A percentile compares a stretch with the other conserved stretches of the same genome.
Conservation (phyloP, 208 protist species). For the Wallacemonas collosoma region DNA sequence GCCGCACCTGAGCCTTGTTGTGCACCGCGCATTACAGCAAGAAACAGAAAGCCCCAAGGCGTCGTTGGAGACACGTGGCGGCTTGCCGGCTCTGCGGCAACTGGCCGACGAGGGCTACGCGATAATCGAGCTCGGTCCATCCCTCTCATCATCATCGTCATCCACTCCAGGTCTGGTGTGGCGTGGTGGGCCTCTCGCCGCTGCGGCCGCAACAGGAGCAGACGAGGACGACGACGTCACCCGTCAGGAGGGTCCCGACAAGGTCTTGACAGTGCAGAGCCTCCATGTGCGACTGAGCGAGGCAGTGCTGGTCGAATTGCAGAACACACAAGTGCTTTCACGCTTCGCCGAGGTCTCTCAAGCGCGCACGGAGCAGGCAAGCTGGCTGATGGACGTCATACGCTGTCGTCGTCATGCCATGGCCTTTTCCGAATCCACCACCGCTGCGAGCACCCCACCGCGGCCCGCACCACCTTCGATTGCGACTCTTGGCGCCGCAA, state of each 20-base stretch:
- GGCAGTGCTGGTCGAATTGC: slow-evolving; percentile 11
- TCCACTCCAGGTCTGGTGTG: slow-evolving; percentile 3
- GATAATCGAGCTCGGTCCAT: neutral
- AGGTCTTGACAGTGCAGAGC: slow-evolving; percentile 1
- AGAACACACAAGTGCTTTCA: neutral
- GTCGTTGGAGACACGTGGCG: neutral
- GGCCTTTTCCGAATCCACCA: neutral
- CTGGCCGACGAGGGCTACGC: slow-evolving; percentile 15
- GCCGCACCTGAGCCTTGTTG: slow-evolving; percentile 11
- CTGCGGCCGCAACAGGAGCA: neutral
- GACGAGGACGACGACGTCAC: neutral
- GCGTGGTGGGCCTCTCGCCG: slow-evolving; percentile 4
- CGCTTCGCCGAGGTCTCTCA: slow-evolving; percentile 4
- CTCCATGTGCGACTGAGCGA: slow-evolving; percentile 11
- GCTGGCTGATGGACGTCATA: slow-evolving; percentile 14
- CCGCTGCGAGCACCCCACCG: no score
- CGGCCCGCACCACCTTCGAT: neutral
- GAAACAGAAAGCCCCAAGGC: neutral
- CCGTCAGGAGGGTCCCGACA: neutral
- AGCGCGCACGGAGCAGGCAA: slow-evolving; percentile 3
- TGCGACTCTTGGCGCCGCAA: neutral
- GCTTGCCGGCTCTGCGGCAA: slow-evolving; percentile 11
- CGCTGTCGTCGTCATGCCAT: slow-evolving; percentile 4
- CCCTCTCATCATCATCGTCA: neutral
- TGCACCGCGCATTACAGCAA: slow-evolving; percentile 13